Base-by-base conservation (phyloP, 768 basidiomycete genomes). In the Termitomyces sp. region DNA sequence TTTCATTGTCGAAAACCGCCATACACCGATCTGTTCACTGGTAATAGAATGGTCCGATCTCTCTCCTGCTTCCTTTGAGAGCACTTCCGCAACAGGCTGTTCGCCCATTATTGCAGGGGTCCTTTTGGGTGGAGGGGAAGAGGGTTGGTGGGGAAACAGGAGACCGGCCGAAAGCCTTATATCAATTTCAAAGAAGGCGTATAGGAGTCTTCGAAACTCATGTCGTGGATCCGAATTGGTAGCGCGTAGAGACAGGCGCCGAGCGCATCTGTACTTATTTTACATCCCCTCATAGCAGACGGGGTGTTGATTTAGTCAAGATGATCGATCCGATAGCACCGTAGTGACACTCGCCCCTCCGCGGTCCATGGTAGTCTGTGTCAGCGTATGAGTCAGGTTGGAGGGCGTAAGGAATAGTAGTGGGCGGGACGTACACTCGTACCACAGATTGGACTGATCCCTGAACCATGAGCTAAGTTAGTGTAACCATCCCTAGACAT, bases 391-490 rank as follows among this genome's bases (percentile, higher is more conserved):
- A 56, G 36, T 49, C 37, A 59, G 53, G 42, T 55, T 56, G 50
- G 20, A 39, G n/a, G 40, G 56, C 22, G 50, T 53, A 14, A 20
- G 54, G 40, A 48, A 12, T 8, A 49, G 20, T 39, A 34, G n/a
- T n/a, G 34, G 60, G 22, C 40, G 6, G 12, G 9, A 69, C 82
- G 55, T 65, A 89, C 88, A 91, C 83, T 86, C 0, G 87, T 89
- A 69, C 90, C 88, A 14, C 89, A 76, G 20, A 75, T 71, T 33
- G 79, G 77, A 65, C 81, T 84, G 16, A 86, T 56, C 0, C 86
- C 88, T 4, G 86, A 84, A 4, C 76, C 77, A n/a, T 63, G 66
- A 9, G 76, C 78, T 10, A 91, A 74, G 65, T 92, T 91, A 48
- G 89, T 59, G 64, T 88, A 88, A 27, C 82, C 78, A 37, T 77